These are phyloP conservation scores for Fusarium poae DNA, from an alignment of 2,329 filamentous ascomycete genomes.

Conservation along the genomic window DNA sequence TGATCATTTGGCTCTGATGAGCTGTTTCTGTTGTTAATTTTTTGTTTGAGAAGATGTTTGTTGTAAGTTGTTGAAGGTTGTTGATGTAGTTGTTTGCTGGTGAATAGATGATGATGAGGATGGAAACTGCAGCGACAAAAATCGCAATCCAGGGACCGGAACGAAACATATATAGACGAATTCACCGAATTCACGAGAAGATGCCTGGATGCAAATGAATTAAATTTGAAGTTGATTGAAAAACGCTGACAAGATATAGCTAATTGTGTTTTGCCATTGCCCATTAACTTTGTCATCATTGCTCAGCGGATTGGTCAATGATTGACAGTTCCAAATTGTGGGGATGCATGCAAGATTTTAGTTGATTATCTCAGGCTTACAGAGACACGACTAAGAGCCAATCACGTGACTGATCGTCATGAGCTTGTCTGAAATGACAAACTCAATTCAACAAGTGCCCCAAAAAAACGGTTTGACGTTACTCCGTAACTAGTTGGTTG, in stretches of 20 bases:
- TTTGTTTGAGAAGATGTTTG: conserved; percentile 34
- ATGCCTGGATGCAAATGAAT: conserved; percentile 29
- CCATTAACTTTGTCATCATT: conserved; percentile 42
- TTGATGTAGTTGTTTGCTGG: conserved; percentile 45
- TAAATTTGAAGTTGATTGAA: conserved; percentile 41
- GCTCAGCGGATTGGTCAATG: conserved; percentile 45
- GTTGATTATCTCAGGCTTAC: conserved; percentile 43
- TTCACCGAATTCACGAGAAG: conserved; percentile 47
- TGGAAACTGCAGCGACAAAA: conserved; percentile 56
- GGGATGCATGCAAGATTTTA: conserved; percentile 10
- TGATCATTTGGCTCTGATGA: conserved; percentile 52
- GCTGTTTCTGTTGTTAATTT: conserved; percentile 8
- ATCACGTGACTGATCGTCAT: conserved; percentile 30
- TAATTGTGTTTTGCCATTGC: conserved; percentile 21
- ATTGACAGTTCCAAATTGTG: conserved; percentile 2
- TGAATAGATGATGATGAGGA: conserved; percentile 52
- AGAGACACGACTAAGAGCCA: conserved; percentile 6
- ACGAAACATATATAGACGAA: conserved; percentile 57
- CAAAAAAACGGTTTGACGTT: neutral
- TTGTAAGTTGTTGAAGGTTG: conserved; percentile 42
- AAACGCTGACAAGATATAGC: conserved; percentile 48
- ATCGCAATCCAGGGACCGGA: conserved; percentile 52
- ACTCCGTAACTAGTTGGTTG: too few species aligned
- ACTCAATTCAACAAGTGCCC: conserved; percentile 9
- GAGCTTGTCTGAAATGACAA: neutral